Conservation (phyloP, 164 flowering plant genomes). For the Sedum album region DNA sequence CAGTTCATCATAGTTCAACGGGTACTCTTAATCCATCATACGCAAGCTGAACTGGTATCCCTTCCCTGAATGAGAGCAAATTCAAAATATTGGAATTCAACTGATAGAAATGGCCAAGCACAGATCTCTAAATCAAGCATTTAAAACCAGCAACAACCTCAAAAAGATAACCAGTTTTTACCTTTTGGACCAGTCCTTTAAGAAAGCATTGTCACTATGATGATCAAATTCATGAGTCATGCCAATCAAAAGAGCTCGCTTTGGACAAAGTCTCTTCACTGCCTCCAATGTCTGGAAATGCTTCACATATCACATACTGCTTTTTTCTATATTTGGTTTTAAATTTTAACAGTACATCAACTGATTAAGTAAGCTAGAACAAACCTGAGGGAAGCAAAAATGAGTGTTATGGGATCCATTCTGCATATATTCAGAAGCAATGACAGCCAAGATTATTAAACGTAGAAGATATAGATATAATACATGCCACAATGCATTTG, state of each 20-base stretch:
- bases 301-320: not conserved
- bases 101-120: not conserved
- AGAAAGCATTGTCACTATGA: constrained; percentile 64
- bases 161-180: not conserved
- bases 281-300: constrained; percentile 72
- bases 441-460: not conserved
- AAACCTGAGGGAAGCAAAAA: constrained; percentile 92
- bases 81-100: not conserved
- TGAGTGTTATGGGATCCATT: constrained; percentile 72
- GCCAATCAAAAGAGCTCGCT: constrained; percentile 73
- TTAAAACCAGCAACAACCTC: not conserved
- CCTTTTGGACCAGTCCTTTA: constrained; percentile 66
- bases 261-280: constrained; percentile 80
- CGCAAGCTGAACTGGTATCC: constrained; percentile 87
- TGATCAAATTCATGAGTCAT: constrained; percentile 97
- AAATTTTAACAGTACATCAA: not conserved
- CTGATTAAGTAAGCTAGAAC: constrained; percentile 4
- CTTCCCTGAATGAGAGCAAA: constrained; percentile 50
- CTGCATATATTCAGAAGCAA: constrained; percentile 34
- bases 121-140: not conserved
- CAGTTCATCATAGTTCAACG: constrained; percentile 38
- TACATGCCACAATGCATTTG: not conserved
- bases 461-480: not conserved
- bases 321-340: not conserved
- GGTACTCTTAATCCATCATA: constrained; percentile 76